Percentiles rank a stretch among this genome's conserved stretches.
Evolutionary conservation across 2,329 filamentous ascomycete genomes (phyloP).

Genomic region (Colletotrichum lentis): DNA sequence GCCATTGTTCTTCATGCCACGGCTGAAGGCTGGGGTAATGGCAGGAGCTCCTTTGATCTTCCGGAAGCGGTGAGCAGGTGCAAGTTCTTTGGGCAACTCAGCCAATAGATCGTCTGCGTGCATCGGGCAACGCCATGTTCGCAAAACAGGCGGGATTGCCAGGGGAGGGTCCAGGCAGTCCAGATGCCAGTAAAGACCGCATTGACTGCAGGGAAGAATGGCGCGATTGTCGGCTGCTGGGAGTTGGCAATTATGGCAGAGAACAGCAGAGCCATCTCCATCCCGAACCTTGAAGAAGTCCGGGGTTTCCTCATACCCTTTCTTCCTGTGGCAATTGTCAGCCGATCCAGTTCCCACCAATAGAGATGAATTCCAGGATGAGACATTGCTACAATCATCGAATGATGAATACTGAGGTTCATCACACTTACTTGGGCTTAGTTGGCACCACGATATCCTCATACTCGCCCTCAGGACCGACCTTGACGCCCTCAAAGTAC

Average conservation of each 20-base stretch:
- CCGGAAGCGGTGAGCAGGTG: slow-evolving; percentile 68
- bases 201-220: slow-evolving; percentile 88
- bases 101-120: slow-evolving; percentile 81
- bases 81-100: slow-evolving; percentile 63
- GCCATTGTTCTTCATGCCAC: slow-evolving; percentile 76
- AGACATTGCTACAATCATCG: slow-evolving; percentile 1
- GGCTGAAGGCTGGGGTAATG: slow-evolving; percentile 62
- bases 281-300: slow-evolving; percentile 76
- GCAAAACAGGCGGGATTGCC: slow-evolving; percentile 77
- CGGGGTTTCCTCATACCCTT: slow-evolving; percentile 67
- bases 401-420: background rate
- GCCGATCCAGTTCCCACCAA: slow-evolving; percentile 37
- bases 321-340: slow-evolving; percentile 55
- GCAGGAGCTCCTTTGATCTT: slow-evolving; percentile 64
- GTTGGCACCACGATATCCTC: slow-evolving; percentile 67
- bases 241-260: slow-evolving; percentile 80
- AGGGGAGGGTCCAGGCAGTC: slow-evolving; percentile 90
- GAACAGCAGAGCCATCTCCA: slow-evolving; percentile 74
- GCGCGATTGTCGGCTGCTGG: slow-evolving; percentile 69
- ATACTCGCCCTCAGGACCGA: slow-evolving; percentile 80
- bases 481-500: slow-evolving; percentile 81
- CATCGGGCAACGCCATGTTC: slow-evolving; percentile 87
- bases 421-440: slow-evolving; percentile 70
- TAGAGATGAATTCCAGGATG: background rate
- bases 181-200: slow-evolving; percentile 84